Evolutionary conservation across 2,329 filamentous ascomycete species (phyloP), one percentile per base, ranked within the genome.

Genomic region (Elsinoe arachidis): DNA sequence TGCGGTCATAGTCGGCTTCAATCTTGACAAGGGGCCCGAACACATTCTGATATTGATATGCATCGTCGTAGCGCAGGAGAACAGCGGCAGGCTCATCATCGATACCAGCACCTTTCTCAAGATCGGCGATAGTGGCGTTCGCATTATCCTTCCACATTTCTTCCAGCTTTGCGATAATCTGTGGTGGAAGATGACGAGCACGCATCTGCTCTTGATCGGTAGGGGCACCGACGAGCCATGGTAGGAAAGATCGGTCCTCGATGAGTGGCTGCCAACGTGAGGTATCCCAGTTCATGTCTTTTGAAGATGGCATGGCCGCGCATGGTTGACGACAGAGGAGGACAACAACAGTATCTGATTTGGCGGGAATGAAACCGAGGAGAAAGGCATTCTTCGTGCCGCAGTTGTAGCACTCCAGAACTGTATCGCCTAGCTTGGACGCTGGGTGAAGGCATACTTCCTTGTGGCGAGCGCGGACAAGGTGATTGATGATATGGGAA

Each of bases 221-320:
- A 1, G 93, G 93, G 9, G 87, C 80, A 46, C 85, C 83, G 6
- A 99, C 92, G 21, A 99, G 87, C 93, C 93, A 99, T 38, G 87
- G 81, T 37, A 99, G 75, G 70, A 99, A 99, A 14, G 90, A 93
- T 52, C 93, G 89, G 68, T 99, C 93, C 72, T 96, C 91, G 63
- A 99, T 97, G 59, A 99, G 79, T 11, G 93, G 93, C 70, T 97
- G 91, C 93, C 93, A 99, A 69, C 91, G 85, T 23, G 92, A 95
- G 5, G 91, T 95, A 71, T 99, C 93, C 93, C 93, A 99, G 71
- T 93, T 99, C 91, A 99, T 97, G 68, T 99, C 93, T 74, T 99
- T 99, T 63, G 90, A 92, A 34, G 93, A 97, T 1, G 91, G 88
- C 75, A 88, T 92, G 26, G 93, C 87, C 34, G 92, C 93, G 72